Evolutionary conservation across 164 flowering plant species (phyloP).

Genomic region (Saururus chinensis): DNA sequence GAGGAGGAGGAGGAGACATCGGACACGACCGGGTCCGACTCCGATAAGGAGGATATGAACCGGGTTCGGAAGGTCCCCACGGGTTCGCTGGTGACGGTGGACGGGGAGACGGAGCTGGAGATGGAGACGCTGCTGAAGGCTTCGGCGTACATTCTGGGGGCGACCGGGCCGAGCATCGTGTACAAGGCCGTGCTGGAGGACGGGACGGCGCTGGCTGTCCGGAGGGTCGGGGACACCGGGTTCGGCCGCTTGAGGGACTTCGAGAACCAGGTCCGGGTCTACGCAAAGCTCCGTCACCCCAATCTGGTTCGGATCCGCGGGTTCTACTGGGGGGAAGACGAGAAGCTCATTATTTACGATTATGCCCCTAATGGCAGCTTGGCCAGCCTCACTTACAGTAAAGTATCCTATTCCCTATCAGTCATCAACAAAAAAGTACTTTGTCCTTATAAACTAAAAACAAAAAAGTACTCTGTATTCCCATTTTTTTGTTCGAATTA

Average conservation of each 20-base stretch:
- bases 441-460: too few relatives aligned
- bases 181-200: constrained; percentile 84
- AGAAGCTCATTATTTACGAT: constrained; percentile 90
- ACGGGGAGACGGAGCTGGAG: constrained; percentile 66
- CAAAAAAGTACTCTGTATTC: too few relatives aligned
- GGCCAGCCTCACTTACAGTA: constrained; percentile 73
- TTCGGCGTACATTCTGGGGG: constrained; percentile 87
- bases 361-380: constrained; percentile 87
- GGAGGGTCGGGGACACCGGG: constrained; percentile 64
- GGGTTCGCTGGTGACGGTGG: constrained; percentile 12
- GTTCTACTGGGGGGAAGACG: constrained; percentile 85
- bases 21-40: constrained; percentile 11
- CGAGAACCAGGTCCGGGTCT: constrained; percentile 54
- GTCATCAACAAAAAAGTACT: not conserved
- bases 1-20: constrained; percentile 2
- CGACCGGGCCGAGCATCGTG: constrained; percentile 78
- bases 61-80: not conserved
- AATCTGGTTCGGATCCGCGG: constrained; percentile 77
- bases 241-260: constrained; percentile 69
- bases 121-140: constrained; percentile 78
- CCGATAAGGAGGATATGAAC: constrained; percentile 11
- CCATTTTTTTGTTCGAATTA: too few relatives aligned
- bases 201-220: constrained; percentile 61
- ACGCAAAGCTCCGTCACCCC: constrained; percentile 79
- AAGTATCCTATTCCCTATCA: not conserved